Base-by-base conservation (phyloP, 2,329 filamentous ascomycete species). In the Anisogramma anomala region DNA sequence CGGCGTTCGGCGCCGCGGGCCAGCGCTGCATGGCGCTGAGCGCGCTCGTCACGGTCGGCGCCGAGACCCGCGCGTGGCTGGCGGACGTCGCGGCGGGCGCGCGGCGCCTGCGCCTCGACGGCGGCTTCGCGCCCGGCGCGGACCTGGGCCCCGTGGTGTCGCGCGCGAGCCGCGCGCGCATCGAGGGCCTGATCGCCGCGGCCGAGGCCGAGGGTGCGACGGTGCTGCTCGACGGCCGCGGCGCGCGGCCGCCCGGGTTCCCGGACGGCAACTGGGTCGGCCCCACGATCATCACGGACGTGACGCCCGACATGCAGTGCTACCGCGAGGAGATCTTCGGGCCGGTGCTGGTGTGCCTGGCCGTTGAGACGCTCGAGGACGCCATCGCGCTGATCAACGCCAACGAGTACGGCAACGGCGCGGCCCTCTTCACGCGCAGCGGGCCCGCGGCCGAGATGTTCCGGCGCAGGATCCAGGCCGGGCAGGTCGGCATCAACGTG, bases 11-110 rank as follows among this genome's bases (percentile, higher is more conserved):
- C 49, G 84, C 84, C 49, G 84, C 84, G 18, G 84, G 84, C 27
- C 84, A 91, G 68, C 72, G 84, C 48, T 91, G 84, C 64, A 91
- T 91, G 84, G 84, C 84, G 27, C 68, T 91, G 44, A 86, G 81
- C 57, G 87, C 84, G 1, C 68, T 88, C 14, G 84, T 91, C 52
- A 79, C 87, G 67, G 80, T 91, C 25, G 84, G 84, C 50, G n/a
- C n/a, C n/a, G 83, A 88, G 68, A 87, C 84, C 35, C 85, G 84
- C 66, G 73, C 83, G 44, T 93, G 85, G 83, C 71, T 91, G 15
- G 64, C 73, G 3, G 84, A 91, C 55, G 70, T 91, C 41, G 84
- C 82, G 10, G 79, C 85, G 65, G 73, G 77, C 46, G 84, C 84
- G 41, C 84, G 80, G 65, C 63, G 64, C 27, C 73, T 91, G 41